Conservation (phyloP, 2,329 filamentous ascomycete genomes). For the Colletotrichum sp. region DNA sequence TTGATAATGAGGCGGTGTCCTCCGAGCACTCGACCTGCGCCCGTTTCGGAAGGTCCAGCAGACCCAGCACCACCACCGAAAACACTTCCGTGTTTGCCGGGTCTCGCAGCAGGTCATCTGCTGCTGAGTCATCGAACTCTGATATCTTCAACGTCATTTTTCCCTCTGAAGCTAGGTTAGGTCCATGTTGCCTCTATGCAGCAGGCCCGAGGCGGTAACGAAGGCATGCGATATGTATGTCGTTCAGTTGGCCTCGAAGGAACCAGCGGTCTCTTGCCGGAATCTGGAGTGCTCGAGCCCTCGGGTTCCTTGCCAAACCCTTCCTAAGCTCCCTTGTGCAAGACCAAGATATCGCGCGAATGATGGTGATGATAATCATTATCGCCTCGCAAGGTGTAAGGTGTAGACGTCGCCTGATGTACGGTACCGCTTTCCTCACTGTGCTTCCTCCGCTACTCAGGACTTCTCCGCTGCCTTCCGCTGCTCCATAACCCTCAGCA, state of each 20-base stretch:
- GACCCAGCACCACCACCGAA: background rate
- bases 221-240: background rate
- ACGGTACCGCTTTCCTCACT: background rate
- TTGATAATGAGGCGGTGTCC: constrained; percentile 8
- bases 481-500: constrained; percentile 77
- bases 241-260: background rate
- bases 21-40: background rate
- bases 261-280: too few relatives aligned
- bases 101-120: background rate
- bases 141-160: background rate
- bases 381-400: background rate
- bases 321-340: too few relatives aligned
- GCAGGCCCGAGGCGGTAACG: background rate
- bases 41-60: constrained; percentile 14
- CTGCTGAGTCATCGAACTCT: constrained; percentile 5
- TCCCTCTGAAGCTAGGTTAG: background rate
- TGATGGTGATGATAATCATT: background rate
- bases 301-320: too few relatives aligned
- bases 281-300: too few relatives aligned
- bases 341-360: background rate
- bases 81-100: background rate
- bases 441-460: background rate
- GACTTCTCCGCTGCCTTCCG: constrained; percentile 41
- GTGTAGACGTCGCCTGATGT: background rate
- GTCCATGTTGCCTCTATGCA: background rate